Conservation (phyloP, 768 basidiomycete genomes). For the Boletus insuetus region DNA sequence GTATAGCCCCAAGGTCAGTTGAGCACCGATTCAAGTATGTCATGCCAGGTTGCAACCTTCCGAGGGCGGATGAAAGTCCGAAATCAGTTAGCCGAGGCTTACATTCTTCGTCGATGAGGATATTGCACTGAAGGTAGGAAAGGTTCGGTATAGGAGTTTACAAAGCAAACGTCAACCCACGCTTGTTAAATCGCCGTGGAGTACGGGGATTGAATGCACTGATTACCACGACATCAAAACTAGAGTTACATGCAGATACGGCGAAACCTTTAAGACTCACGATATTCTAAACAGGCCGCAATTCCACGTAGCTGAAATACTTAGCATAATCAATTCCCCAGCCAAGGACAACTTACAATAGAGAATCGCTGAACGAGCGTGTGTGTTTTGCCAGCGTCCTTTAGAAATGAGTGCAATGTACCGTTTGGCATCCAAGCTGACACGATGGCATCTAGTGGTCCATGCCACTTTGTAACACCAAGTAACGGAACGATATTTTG, state of each 20-base stretch:
- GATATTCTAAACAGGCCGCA: not conserved
- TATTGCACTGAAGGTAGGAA: not conserved
- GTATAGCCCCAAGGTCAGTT: slow-evolving; percentile 35
- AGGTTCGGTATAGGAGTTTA: not conserved
- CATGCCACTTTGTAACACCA: not conserved
- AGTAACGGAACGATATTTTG: not conserved
- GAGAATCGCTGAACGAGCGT: not conserved
- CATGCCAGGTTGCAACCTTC: not conserved
- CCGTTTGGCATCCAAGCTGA: not conserved
- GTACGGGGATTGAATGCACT: not conserved
- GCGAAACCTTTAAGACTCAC: not conserved
- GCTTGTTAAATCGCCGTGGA: not conserved
- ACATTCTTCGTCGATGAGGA: not conserved
- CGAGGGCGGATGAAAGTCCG: not conserved
- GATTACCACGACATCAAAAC: not conserved
- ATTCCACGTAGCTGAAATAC: not conserved
- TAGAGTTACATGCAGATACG: not conserved
- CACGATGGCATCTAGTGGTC: not conserved
- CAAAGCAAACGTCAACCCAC: not conserved
- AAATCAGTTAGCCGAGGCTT: not conserved
- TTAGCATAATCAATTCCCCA: not conserved
- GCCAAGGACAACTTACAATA: not conserved
- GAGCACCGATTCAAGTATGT: slow-evolving; percentile 27
- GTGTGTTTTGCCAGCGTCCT: not conserved
- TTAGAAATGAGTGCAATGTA: not conserved